These are phyloP conservation scores for Wickerhamomyces rabaulensis DNA, from an alignment of 805 yeast species.

Conservation along the genomic window DNA sequence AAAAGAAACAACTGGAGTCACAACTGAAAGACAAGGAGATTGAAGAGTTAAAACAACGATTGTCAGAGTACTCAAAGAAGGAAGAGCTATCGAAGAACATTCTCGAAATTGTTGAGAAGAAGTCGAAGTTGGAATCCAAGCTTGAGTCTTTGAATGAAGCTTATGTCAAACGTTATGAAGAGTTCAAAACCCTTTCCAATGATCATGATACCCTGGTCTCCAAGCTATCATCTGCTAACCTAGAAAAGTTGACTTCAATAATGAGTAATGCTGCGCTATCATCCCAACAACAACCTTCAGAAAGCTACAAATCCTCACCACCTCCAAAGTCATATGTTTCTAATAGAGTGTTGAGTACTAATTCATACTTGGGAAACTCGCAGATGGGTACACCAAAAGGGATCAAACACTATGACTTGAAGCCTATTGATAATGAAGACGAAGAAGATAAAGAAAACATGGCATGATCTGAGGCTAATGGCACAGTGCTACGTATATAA, in stretches of 20 bases:
- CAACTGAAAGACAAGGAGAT: constrained; percentile 16
- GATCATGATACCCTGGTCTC: constrained; percentile 23
- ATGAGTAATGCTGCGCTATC: constrained; percentile 14
- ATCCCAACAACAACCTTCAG: constrained; percentile 2
- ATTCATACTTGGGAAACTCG: constrained; percentile 20
- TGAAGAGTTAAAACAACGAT: constrained; percentile 8
- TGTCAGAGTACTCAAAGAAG: constrained; percentile 7
- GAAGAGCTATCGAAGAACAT: constrained; percentile 6
- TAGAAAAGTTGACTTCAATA: constrained; percentile 27
- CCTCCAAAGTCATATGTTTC: constrained; percentile 3
- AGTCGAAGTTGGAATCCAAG: constrained; percentile 15
- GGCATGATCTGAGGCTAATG: not conserved
- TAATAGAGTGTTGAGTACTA: constrained; percentile 22
- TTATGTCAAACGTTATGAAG: constrained; percentile 20
- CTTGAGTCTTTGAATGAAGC: constrained; percentile 21
- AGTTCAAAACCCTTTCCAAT: constrained; percentile 24
- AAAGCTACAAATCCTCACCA: not conserved
- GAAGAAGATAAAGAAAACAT: constrained; percentile 3
- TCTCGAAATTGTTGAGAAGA: constrained; percentile 11
- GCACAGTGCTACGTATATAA: too few relatives aligned
- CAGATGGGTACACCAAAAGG: constrained; percentile 8
- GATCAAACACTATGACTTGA: constrained; percentile 7
- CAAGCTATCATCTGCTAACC: constrained; percentile 20
- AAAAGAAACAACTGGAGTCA: constrained; percentile 9
- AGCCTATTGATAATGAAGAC: constrained; percentile 1